A percentile compares a stretch with the other conserved stretches of the same genome.
Conservation (phyloP, 257 asterid species). For the Solanum corneliomulleri region DNA sequence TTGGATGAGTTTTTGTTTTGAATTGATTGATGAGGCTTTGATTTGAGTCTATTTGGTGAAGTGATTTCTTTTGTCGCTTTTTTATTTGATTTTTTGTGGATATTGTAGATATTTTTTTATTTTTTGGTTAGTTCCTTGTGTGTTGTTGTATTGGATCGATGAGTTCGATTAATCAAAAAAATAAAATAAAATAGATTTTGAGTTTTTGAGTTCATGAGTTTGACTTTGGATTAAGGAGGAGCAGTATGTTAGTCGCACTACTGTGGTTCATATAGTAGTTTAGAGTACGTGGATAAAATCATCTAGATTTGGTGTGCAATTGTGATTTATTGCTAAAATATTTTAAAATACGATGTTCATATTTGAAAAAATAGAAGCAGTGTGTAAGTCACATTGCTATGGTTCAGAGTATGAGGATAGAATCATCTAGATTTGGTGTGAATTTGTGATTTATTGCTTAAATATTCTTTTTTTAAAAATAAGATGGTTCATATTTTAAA, state of each 20-base stretch:
- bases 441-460: too few relatives aligned
- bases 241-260: neutral
- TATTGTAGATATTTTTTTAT: neutral
- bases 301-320: neutral
- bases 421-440: too few relatives aligned
- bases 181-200: neutral
- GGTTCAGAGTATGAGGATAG: too few relatives aligned
- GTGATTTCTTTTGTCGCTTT: neutral
- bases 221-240: neutral
- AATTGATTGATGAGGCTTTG: neutral
- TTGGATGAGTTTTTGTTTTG: neutral
- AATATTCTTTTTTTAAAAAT: too few relatives aligned
- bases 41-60: neutral
- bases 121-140: neutral
- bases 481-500: too few relatives aligned
- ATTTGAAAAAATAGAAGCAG: neutral
- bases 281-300: neutral
- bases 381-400: neutral
- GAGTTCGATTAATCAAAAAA: neutral
- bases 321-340: neutral
- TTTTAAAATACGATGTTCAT: neutral
- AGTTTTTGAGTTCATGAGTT: neutral
- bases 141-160: neutral
- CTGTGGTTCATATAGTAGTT: neutral
- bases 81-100: neutral